These are phyloP conservation scores for Sporisorium scitamineum DNA, from an alignment of 1,284 basidiomycete species.

Conservation along the genomic window DNA sequence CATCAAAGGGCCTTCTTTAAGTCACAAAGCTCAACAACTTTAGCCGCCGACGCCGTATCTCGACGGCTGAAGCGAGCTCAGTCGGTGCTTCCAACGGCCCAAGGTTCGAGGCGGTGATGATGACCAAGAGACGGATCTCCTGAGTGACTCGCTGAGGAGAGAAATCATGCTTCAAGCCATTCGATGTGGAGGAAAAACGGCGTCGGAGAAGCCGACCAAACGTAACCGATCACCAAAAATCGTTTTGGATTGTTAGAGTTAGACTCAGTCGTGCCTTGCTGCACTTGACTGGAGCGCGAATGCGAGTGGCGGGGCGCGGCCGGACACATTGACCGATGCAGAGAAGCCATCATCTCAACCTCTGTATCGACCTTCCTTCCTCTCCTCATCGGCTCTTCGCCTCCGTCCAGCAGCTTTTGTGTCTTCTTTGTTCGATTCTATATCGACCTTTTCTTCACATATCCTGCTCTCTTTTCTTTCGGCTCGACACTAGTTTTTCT, in stretches of 20 bases:
- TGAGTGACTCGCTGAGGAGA: not conserved
- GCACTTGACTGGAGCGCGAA: not conserved
- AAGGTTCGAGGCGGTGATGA: not conserved
- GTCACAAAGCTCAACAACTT: not conserved
- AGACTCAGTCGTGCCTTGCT: not conserved
- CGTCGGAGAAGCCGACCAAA: slow-evolving; percentile 6
- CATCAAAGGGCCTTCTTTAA: not conserved
- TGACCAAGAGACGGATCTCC: not conserved
- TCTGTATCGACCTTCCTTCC: not conserved
- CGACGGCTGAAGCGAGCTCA: not conserved
- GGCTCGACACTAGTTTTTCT: slow-evolving; percentile 12
- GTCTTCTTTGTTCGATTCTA: slow-evolving; percentile 14
- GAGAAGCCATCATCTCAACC: not conserved
- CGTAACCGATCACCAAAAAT: slow-evolving; percentile 12
- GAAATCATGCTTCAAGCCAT: not conserved
- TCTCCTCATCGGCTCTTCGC: slow-evolving; percentile 40
- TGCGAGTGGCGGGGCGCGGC: not conserved
- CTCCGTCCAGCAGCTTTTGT: slow-evolving; percentile 42
- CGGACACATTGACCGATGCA: not conserved
- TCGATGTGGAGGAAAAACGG: slow-evolving; percentile 16
- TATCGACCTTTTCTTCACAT: slow-evolving; percentile 15
- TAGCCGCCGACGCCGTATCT: not conserved
- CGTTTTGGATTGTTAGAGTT: not conserved
- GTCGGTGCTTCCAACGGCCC: not conserved
- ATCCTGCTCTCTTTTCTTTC: slow-evolving; percentile 18